phyloP scores from a whole-genome alignment of 257 asterid genomes.

The Eustoma russellianum region DNA sequence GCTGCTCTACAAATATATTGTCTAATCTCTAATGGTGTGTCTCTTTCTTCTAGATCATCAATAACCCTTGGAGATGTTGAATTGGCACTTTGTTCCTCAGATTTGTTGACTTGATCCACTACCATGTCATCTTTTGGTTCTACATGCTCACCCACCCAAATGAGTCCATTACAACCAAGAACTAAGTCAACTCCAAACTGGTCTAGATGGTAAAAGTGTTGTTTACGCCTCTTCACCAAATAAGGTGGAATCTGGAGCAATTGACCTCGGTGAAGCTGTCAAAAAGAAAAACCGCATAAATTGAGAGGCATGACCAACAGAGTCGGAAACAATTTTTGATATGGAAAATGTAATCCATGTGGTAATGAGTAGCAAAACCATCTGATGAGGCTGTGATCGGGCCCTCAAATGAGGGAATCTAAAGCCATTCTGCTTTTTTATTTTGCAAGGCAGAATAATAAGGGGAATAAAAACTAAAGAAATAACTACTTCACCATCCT shows the following conservation, averaged over 20 bases:
- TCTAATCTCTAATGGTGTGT: slow-evolving; percentile 50
- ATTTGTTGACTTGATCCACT: slow-evolving; percentile 41
- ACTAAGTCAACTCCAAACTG: slow-evolving; percentile 73
- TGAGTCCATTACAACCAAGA: slow-evolving; percentile 81
- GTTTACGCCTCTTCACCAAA: slow-evolving; percentile 82
- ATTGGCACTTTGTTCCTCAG: slow-evolving; percentile 30
- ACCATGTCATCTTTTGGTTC: slow-evolving; percentile 51
- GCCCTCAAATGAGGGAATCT: too few relatives aligned
- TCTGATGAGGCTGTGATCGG: too few relatives aligned
- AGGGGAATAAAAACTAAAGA: too few relatives aligned
- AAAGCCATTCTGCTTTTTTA: too few relatives aligned
- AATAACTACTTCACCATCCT: too few relatives aligned
- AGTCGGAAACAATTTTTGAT: too few relatives aligned
- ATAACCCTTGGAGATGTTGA: slow-evolving; percentile 15
- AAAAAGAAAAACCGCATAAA: too few relatives aligned
- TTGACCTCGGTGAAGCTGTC: slow-evolving; percentile 78
- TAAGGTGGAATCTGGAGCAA: slow-evolving; percentile 65
- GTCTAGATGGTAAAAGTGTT: slow-evolving; percentile 76
- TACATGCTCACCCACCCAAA: slow-evolving; percentile 92
- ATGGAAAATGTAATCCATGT: too few relatives aligned
- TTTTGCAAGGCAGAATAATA: too few relatives aligned
- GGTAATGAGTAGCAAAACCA: too few relatives aligned
- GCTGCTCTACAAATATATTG: slow-evolving; percentile 69
- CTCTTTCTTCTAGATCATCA: slow-evolving; percentile 29
- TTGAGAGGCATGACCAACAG: too few relatives aligned